Percentiles rank a stretch among this genome's conserved stretches.
Evolutionary conservation across 441 rosid species (phyloP).

Genomic region (Populus hybrid): DNA sequence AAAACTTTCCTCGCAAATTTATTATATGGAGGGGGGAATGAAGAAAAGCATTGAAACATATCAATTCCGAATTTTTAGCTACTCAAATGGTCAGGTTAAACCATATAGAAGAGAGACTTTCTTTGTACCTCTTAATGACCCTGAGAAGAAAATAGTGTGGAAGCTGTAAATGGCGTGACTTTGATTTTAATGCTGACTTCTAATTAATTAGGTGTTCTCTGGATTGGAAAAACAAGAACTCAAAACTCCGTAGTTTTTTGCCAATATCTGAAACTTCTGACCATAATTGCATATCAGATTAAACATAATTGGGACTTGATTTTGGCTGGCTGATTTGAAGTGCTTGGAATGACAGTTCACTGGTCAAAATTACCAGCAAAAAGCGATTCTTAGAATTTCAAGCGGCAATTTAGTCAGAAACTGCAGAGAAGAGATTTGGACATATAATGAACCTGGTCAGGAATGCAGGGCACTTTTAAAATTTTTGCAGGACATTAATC

Average conservation of each 20-base stretch:
- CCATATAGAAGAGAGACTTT: background rate
- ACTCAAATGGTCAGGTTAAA: background rate
- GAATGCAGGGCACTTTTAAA: background rate
- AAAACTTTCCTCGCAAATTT: background rate
- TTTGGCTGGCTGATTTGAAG: background rate
- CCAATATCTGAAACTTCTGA: background rate
- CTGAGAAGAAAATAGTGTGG: background rate
- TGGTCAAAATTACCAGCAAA: background rate
- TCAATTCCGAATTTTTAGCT: background rate
- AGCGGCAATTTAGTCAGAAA: background rate
- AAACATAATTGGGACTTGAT: background rate
- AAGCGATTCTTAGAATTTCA: background rate
- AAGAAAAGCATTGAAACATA: background rate
- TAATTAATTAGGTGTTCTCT: background rate
- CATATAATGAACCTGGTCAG: background rate
- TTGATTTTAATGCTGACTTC: background rate
- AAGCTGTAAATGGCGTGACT: background rate
- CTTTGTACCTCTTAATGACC: background rate
- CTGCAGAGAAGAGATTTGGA: conserved; percentile 2
- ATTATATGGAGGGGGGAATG: background rate
- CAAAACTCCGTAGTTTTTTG: background rate
- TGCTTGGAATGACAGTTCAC: background rate
- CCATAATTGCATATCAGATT: background rate
- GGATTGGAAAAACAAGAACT: background rate
- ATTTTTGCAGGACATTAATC: background rate